These are phyloP conservation scores for Candida qinlingensis DNA, from an alignment of 805 yeast species.

Conservation along the genomic window DNA sequence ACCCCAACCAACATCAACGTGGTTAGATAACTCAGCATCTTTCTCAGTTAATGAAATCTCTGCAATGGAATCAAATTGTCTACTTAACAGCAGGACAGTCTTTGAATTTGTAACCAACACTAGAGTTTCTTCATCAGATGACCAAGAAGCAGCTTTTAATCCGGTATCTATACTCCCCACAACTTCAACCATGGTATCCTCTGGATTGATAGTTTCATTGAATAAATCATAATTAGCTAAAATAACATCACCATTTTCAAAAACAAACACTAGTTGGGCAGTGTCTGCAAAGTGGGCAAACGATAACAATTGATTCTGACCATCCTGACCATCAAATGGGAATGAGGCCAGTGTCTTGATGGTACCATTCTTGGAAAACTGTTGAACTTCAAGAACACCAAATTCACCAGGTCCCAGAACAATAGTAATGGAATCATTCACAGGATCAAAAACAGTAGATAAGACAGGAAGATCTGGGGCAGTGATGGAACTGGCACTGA, in stretches of 20 bases:
- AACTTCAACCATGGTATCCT: constrained; percentile 55
- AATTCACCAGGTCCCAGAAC: constrained; percentile 53
- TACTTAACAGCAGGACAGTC: constrained; percentile 61
- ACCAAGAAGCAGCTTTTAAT: constrained; percentile 72
- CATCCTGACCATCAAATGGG: constrained; percentile 29
- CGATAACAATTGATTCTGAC: constrained; percentile 40
- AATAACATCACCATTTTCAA: constrained; percentile 70
- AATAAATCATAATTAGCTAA: constrained; percentile 54
- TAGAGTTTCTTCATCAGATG: constrained; percentile 85
- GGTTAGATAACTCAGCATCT: constrained; percentile 68
- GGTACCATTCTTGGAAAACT: constrained; percentile 61
- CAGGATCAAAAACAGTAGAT: constrained; percentile 61
- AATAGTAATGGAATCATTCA: constrained; percentile 67
- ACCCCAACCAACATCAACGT: constrained; percentile 99
- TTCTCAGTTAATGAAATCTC: constrained; percentile 46
- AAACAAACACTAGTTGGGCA: constrained; percentile 60
- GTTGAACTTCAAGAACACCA: constrained; percentile 68
- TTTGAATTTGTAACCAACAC: constrained; percentile 59
- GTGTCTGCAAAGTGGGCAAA: constrained; percentile 68
- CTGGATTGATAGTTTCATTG: constrained; percentile 37
- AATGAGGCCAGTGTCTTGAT: constrained; percentile 55
- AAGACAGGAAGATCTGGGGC: constrained; percentile 60
- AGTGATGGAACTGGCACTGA: constrained; percentile 47
- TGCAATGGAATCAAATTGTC: constrained; percentile 72
- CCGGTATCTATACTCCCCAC: constrained; percentile 84